Evolutionary conservation across 345 rosid species (phyloP).

Genomic region (Linum trigynum): DNA sequence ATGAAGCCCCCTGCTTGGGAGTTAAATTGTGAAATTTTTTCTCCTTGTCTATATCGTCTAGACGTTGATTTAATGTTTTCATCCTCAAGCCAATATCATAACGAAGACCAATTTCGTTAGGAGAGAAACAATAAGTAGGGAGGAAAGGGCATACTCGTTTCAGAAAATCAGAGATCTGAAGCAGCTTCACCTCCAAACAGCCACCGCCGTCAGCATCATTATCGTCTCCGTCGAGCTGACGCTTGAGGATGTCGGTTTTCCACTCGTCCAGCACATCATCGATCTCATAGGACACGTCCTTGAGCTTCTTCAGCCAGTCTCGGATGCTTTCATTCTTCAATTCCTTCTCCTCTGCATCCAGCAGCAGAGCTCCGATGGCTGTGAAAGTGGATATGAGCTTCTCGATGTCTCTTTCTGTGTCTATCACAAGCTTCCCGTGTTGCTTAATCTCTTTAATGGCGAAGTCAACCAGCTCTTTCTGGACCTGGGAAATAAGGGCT

Average conservation of each 20-base stretch:
- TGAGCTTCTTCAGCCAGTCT: too few species aligned
- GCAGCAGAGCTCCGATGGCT: not conserved
- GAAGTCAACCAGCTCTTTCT: not conserved
- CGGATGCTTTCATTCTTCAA: too few species aligned
- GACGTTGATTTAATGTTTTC: not conserved
- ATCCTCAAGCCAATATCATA: conserved; percentile 7
- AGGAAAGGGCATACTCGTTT: not conserved
- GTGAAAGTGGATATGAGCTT: conserved; percentile 3
- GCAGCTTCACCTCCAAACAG: not conserved
- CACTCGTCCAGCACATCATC: too few species aligned
- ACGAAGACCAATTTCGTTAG: not conserved
- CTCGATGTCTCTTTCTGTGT: conserved; percentile 1
- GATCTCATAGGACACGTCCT: too few species aligned
- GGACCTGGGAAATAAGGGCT: conserved; percentile 1
- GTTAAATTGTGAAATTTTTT: not conserved
- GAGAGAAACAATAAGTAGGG: not conserved
- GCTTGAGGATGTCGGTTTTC: too few species aligned
- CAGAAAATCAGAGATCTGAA: not conserved
- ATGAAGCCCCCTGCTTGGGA: not conserved
- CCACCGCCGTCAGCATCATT: not conserved
- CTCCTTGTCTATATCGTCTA: not conserved
- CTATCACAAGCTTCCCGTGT: not conserved
- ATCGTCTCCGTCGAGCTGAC: not conserved
- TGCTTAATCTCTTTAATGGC: too few species aligned
- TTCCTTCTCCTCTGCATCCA: too few species aligned